Evolutionary conservation across 441 rosid species (phyloP).

Genomic region (Kokia cookei): DNA sequence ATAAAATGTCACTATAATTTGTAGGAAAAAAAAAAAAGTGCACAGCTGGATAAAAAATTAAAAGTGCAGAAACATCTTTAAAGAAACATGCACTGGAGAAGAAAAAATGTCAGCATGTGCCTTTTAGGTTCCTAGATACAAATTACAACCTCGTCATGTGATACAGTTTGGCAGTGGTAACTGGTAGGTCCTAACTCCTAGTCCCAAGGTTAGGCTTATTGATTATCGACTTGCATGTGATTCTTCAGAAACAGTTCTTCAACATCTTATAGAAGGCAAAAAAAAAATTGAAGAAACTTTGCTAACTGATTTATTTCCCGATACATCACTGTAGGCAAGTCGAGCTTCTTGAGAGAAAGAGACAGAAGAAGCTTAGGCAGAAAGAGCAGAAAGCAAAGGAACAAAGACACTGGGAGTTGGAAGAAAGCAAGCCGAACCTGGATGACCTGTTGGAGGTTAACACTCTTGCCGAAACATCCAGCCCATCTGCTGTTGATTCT

Average conservation of each 20-base stretch:
- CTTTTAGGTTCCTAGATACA: background rate
- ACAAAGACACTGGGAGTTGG: slow-evolving; percentile 38
- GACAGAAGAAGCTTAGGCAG: slow-evolving; percentile 80
- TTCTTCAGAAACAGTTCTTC: background rate
- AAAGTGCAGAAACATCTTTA: background rate
- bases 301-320: slow-evolving; percentile 7
- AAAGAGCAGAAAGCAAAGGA: slow-evolving; percentile 80
- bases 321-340: slow-evolving; percentile 49
- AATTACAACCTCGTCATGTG: background rate
- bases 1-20: background rate
- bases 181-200: background rate
- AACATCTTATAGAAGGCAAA: background rate
- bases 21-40: background rate
- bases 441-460: slow-evolving; percentile 41
- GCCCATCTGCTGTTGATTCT: slow-evolving; percentile 30
- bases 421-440: slow-evolving; percentile 29
- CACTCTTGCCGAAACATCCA: slow-evolving; percentile 38
- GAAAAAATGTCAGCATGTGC: background rate
- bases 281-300: background rate
- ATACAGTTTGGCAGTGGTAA: background rate
- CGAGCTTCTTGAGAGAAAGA: slow-evolving; percentile 76
- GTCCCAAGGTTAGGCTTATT: background rate
- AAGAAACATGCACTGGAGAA: background rate
- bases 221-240: background rate
- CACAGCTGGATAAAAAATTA: background rate